Conservation (phyloP, 2,329 filamentous ascomycete genomes). For the Clarireedia homoeocarpa region DNA sequence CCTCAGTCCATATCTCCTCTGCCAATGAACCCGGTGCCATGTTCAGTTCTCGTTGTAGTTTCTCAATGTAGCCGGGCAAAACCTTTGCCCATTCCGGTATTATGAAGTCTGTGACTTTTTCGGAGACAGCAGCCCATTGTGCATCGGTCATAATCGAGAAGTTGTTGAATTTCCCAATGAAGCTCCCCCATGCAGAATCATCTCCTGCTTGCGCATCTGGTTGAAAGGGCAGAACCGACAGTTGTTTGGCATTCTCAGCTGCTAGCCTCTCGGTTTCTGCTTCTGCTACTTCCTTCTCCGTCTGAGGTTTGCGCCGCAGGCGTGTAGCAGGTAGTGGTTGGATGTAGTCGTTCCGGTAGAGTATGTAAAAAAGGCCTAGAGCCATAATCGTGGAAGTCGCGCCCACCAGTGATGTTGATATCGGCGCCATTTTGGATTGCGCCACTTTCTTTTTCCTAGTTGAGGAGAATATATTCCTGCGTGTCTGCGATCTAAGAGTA, state of each 20-base stretch:
- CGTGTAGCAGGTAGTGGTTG: slow-evolving; percentile 28
- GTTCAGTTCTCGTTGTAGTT: slow-evolving; percentile 80
- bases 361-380: slow-evolving; percentile 24
- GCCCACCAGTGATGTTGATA: slow-evolving; percentile 15
- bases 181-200: slow-evolving; percentile 26
- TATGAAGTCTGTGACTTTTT: slow-evolving; percentile 55
- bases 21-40: slow-evolving; percentile 82
- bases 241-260: slow-evolving; percentile 19
- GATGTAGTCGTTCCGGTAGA: slow-evolving; percentile 26
- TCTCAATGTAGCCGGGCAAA: slow-evolving; percentile 68
- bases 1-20: slow-evolving; percentile 88
- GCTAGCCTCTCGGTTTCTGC: slow-evolving; percentile 18
- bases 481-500: neutral
- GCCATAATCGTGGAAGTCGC: slow-evolving; percentile 22
- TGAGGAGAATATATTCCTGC: slow-evolving; percentile 15
- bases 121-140: slow-evolving; percentile 47
- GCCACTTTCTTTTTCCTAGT: slow-evolving; percentile 11
- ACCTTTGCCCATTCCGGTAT: slow-evolving; percentile 75
- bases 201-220: slow-evolving; percentile 14
- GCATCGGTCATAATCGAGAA: slow-evolving; percentile 48
- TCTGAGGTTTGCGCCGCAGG: slow-evolving; percentile 19
- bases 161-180: slow-evolving; percentile 23
- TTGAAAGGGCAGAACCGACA: slow-evolving; percentile 23
- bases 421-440: slow-evolving; percentile 17
- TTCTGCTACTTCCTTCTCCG: slow-evolving; percentile 14